Conservation (phyloP, 768 basidiomycete genomes). For the Cystobasidium tubakii region DNA sequence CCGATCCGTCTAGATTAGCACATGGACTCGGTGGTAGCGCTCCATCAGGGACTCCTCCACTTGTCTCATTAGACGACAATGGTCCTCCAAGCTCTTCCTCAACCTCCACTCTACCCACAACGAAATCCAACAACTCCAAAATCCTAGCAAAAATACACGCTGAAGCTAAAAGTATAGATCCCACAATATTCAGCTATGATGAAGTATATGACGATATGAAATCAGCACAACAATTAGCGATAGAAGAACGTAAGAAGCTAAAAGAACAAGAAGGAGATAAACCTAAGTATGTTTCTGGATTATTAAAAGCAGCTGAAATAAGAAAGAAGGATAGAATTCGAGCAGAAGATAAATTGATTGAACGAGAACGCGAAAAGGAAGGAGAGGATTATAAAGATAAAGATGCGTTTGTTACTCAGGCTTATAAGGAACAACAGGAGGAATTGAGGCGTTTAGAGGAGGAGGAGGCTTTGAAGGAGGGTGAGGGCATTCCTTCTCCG, state of each 20-base stretch:
- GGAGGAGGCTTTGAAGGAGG: conserved; percentile 82
- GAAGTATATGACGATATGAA: conserved; percentile 96
- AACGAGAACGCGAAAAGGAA: conserved; percentile 84
- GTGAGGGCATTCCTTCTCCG: conserved; percentile 51
- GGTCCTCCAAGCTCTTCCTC: too few species aligned
- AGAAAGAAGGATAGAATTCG: conserved; percentile 79
- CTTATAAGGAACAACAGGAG: conserved; percentile 93
- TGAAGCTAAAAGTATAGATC: conserved; percentile 69
- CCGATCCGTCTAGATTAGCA: conserved; percentile 4
- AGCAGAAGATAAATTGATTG: conserved; percentile 97
- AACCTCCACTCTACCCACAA: too few species aligned
- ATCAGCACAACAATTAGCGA: conserved; percentile 67
- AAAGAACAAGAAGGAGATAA: conserved; percentile 68
- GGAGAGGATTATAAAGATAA: conserved; percentile 91
- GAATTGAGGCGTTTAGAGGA: conserved; percentile 84
- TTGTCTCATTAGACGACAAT: background rate
- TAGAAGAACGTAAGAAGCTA: conserved; percentile 67
- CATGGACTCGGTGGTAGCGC: background rate
- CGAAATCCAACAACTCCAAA: conserved; percentile 2
- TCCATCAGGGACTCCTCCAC: background rate
- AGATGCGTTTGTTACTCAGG: conserved; percentile 94
- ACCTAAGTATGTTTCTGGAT: conserved; percentile 86
- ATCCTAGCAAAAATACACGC: conserved; percentile 58
- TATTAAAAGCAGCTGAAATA: conserved; percentile 75
- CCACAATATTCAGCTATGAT: conserved; percentile 87